Evolutionary conservation across 148 eudicot genomes (phyloP), one percentile per base, ranked within the genome.

Genomic region (Rhododendron williamsianum): DNA sequence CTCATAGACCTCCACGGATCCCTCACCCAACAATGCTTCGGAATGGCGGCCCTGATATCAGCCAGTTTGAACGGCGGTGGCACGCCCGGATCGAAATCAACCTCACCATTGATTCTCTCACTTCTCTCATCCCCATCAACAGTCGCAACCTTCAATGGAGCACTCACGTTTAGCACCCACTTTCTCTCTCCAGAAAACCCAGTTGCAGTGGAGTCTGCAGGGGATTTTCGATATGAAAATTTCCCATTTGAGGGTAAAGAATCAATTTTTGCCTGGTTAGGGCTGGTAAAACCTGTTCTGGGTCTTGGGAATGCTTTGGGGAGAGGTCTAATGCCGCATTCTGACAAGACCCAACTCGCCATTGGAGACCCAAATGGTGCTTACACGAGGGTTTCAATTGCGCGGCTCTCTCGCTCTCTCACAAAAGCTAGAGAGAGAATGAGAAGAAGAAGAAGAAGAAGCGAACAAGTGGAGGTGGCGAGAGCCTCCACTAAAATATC

Each of bases 271-370:
- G 83, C 7, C 18, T 87, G 89, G 79, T 86, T 91, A 25, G 85
- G 67, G 84, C 63, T 80, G 46, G 83, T 43, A 6, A 60, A 54
- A 25, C 84, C 89, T n/a, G 92, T 81, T 83, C 87, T 92, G 87
- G 95, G 93, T 87, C 79, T 87, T 38, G 88, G 84, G 89, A 89
- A 90, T 30, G 87, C 67, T 88, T 81, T 87, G 10, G 93, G 93
- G 35, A 93, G 86, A 54, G 96, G 95, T 78, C 89, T 92, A 25
- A 93, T 48, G 12, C 98, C 98, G 86, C 95, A 94, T 92, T 93
- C 93, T 86, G 96, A 91, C 52, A 96, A 86, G 78, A 92, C 93
- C 91, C 89, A 91, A 86, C 90, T 92, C n/a, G 98, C 98, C 98
- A 96, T 96, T 91, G 48, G 19, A 27, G 83, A 78, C 80, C 83